Evolutionary conservation across 768 basidiomycete genomes (phyloP).

Genomic region (Lactarius akahatsu): DNA sequence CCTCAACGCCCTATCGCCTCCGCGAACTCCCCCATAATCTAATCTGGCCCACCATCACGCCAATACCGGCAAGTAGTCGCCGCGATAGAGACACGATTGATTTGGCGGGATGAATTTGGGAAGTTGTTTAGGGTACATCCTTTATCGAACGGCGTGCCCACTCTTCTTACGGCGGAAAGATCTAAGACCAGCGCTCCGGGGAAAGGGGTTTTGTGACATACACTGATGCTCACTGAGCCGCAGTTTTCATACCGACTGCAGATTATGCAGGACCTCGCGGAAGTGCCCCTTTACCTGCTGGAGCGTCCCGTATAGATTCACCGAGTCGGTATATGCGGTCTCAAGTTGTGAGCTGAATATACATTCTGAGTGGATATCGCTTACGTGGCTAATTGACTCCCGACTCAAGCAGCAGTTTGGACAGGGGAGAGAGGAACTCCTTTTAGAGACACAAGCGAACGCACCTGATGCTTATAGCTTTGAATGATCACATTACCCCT

Average conservation of each 20-base stretch:
- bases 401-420: not conserved
- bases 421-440: not conserved
- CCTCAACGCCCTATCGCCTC: slow-evolving; percentile 10
- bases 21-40: slow-evolving; percentile 11
- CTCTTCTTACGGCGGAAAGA: not conserved
- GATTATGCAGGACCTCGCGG: not conserved
- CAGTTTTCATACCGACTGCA: not conserved
- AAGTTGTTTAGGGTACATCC: slow-evolving; percentile 15
- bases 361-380: slow-evolving; percentile 6
- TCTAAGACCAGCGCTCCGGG: slow-evolving; percentile 19
- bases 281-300: not conserved
- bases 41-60: slow-evolving; percentile 18
- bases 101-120: slow-evolving; percentile 16
- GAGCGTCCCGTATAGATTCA: slow-evolving; percentile 2
- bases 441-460: slow-evolving; percentile 2
- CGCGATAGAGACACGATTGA: slow-evolving; percentile 21
- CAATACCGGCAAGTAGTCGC: slow-evolving; percentile 14
- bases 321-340: not conserved
- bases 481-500: slow-evolving; percentile 1
- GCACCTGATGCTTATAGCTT: not conserved
- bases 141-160: slow-evolving; percentile 15
- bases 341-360: not conserved
- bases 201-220: slow-evolving; percentile 1
- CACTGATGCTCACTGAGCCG: slow-evolving; percentile 5
- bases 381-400: slow-evolving; percentile 7